These are phyloP conservation scores for Stephanodiscus minutulus DNA, from an alignment of 108 stramenopile genomes.

Conservation along the genomic window DNA sequence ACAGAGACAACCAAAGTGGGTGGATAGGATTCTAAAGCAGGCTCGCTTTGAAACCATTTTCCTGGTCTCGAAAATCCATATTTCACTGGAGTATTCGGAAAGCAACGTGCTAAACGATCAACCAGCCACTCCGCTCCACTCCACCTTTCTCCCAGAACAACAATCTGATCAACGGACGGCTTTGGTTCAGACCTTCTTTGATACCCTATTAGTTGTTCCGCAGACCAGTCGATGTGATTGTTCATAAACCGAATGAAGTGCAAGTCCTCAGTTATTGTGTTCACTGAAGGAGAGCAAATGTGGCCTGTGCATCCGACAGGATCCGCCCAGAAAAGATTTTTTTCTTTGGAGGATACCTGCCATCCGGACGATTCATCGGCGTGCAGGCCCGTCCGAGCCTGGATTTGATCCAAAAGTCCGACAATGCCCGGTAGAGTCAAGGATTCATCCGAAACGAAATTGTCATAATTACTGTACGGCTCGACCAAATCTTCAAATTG, in stretches of 20 bases:
- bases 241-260: slow-evolving; percentile 57
- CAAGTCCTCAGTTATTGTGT: slow-evolving; percentile 38
- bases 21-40: not conserved
- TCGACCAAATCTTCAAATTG: slow-evolving; percentile 54
- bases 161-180: slow-evolving; percentile 41
- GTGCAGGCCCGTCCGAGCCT: slow-evolving; percentile 34
- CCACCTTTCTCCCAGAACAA: slow-evolving; percentile 60
- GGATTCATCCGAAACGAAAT: not conserved
- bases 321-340: slow-evolving; percentile 47
- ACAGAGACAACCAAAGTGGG: slow-evolving; percentile 47
- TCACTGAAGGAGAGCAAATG: slow-evolving; percentile 21
- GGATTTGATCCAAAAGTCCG: slow-evolving; percentile 43
- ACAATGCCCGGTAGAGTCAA: slow-evolving; percentile 27
- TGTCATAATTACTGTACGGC: slow-evolving; percentile 25
- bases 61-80: slow-evolving; percentile 49
- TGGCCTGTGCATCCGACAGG: slow-evolving; percentile 47
- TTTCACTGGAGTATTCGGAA: slow-evolving; percentile 34
- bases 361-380: slow-evolving; percentile 54
- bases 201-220: slow-evolving; percentile 54
- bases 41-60: slow-evolving; percentile 53
- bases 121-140: slow-evolving; percentile 59
- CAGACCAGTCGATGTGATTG: slow-evolving; percentile 58
- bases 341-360: slow-evolving; percentile 52
- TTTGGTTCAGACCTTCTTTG: slow-evolving; percentile 30
- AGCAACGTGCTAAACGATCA: slow-evolving; percentile 47